Evolutionary conservation across 495 filamentous ascomycete species (phyloP).

Genomic region (Trichoderma parareesei): DNA sequence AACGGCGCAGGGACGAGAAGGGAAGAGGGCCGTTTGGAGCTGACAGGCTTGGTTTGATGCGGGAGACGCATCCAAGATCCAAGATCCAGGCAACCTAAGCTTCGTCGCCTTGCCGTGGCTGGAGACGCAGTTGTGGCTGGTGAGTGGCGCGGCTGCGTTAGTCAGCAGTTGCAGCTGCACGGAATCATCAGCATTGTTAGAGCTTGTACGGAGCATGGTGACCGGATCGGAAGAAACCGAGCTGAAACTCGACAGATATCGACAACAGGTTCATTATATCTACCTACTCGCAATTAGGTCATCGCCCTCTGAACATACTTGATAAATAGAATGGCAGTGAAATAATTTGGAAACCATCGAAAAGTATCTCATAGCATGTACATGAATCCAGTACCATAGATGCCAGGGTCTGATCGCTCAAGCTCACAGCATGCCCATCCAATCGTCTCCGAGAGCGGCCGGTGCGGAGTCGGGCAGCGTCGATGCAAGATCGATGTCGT

Average conservation of each 20-base stretch:
- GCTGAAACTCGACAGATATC: too few species aligned
- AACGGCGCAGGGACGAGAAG: background rate
- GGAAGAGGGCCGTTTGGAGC: background rate
- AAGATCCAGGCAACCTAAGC: conserved; percentile 8
- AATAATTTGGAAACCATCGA: too few species aligned
- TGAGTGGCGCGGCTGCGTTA: background rate
- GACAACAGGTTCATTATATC: too few species aligned
- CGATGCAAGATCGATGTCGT: background rate
- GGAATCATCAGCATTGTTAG: background rate
- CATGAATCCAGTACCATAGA: too few species aligned
- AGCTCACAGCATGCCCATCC: too few species aligned
- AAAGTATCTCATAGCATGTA: too few species aligned
- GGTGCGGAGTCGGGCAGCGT: background rate
- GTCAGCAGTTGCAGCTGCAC: background rate
- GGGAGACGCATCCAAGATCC: background rate
- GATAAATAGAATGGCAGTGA: too few species aligned
- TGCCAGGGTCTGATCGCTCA: too few species aligned
- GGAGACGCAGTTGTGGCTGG: background rate
- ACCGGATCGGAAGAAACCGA: too few species aligned
- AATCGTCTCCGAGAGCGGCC: background rate
- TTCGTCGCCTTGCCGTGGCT: conserved; percentile 10
- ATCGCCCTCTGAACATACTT: too few species aligned
- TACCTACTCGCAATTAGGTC: too few species aligned
- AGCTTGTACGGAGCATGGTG: background rate
- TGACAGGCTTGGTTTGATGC: background rate